Percentiles rank a stretch among this genome's conserved stretches.
These are phyloP conservation scores for Mortierella hygrophila DNA, from an alignment of 192 early-diverging fungal species.

Conservation along the genomic window DNA sequence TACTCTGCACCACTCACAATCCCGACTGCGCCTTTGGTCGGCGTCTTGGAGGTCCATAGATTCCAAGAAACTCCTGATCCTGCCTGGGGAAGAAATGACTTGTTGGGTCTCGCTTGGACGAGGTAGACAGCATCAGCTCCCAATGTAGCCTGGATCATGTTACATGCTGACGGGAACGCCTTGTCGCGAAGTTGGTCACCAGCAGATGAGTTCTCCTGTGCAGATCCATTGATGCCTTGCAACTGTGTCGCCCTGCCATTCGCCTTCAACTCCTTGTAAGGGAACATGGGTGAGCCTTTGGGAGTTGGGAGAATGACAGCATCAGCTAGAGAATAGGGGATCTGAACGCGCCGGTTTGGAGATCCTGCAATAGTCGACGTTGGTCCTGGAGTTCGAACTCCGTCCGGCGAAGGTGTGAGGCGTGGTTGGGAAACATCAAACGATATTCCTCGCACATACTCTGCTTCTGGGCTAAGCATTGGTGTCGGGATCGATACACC, in stretches of 20 bases:
- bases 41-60: neutral
- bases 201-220: neutral
- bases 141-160: conserved; percentile 35
- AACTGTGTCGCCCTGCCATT: neutral
- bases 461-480: neutral
- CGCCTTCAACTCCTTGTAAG: neutral
- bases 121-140: conserved; percentile 39
- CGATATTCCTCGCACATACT: neutral
- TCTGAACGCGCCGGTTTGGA: neutral
- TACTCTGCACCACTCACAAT: neutral
- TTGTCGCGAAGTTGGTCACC: conserved; percentile 15
- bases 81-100: conserved; percentile 5
- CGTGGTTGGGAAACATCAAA: neutral
- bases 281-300: conserved; percentile 26
- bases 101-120: conserved; percentile 11
- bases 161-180: conserved; percentile 39
- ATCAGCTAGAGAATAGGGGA: neutral
- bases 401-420: neutral
- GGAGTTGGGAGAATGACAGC: conserved; percentile 25
- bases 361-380: neutral
- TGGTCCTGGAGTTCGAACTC: neutral
- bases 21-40: conserved; percentile 4
- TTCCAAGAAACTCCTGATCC: conserved; percentile 19
- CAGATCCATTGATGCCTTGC: neutral
- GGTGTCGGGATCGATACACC: neutral